A percentile compares a stretch with the other conserved stretches of the same genome.
Evolutionary conservation across 2,329 filamentous ascomycete species (phyloP).

Genomic region (Penicillium polonicum): DNA sequence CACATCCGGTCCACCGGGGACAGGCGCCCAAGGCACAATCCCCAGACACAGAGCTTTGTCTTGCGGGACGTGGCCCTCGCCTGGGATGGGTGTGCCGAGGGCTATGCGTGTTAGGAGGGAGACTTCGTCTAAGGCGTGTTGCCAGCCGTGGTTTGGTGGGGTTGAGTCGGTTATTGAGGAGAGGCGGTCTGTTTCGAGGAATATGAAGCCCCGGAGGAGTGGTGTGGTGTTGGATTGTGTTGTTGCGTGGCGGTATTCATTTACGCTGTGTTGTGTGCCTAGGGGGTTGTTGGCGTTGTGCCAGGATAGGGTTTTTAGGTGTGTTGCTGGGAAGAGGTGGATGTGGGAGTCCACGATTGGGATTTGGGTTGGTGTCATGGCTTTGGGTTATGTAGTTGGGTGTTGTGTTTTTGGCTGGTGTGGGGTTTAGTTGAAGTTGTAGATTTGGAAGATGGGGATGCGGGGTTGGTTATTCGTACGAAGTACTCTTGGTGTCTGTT

Average conservation of each 20-base stretch:
- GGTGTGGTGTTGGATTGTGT: background rate
- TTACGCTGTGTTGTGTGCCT: constrained; percentile 61
- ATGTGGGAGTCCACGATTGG: constrained; percentile 86
- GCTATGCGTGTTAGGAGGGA: constrained; percentile 66
- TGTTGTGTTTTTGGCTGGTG: background rate
- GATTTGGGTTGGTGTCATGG: background rate
- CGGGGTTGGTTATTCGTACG: background rate
- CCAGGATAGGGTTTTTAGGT: constrained; percentile 69
- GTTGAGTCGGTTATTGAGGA: constrained; percentile 51
- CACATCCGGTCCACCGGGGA: constrained; percentile 62
- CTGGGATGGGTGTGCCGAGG: constrained; percentile 55
- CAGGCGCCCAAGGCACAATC: constrained; percentile 81
- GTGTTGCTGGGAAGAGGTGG: constrained; percentile 75
- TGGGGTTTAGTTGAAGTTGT: background rate
- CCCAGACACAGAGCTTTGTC: constrained; percentile 62
- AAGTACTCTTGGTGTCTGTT: background rate
- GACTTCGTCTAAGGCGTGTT: constrained; percentile 69
- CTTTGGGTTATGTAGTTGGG: background rate
- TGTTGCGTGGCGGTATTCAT: constrained; percentile 59
- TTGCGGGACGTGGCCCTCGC: constrained; percentile 57
- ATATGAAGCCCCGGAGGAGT: constrained; percentile 68
- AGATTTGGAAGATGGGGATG: background rate
- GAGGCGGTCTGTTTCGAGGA: constrained; percentile 77
- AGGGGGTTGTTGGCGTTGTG: constrained; percentile 60
- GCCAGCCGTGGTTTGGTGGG: constrained; percentile 54